Conservation (phyloP, 257 asterid species). For the Solanum infundibuliforme region DNA sequence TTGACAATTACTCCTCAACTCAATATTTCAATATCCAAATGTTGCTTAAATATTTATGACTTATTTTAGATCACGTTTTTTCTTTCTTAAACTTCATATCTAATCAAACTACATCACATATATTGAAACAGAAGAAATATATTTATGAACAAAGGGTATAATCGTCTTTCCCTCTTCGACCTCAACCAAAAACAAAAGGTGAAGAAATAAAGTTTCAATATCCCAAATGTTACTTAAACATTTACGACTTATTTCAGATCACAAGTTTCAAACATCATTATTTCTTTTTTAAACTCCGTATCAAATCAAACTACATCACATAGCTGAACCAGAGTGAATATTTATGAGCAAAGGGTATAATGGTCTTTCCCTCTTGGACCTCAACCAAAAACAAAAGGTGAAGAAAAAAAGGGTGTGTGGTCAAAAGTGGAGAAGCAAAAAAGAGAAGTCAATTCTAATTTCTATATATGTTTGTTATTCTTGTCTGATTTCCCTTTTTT, state of each 20-base stretch:
- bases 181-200: background rate
- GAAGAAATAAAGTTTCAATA: no score
- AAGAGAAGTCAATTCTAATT: background rate
- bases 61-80: no score
- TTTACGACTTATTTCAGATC: background rate
- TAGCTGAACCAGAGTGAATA: no score
- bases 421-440: background rate
- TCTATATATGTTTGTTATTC: background rate
- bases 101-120: background rate
- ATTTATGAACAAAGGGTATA: background rate
- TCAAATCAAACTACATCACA: no score
- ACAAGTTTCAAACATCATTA: no score
- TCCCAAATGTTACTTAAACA: no score
- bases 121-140: no score
- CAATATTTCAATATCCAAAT: background rate
- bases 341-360: background rate
- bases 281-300: no score
- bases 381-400: background rate
- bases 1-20: background rate
- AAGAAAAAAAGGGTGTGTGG: background rate
- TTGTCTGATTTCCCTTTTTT: background rate
- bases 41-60: background rate
- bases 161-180: background rate
- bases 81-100: no score
- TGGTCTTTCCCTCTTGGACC: background rate